Conservation (phyloP, 208 protist genomes). For the Trypanosoma brucei region DNA sequence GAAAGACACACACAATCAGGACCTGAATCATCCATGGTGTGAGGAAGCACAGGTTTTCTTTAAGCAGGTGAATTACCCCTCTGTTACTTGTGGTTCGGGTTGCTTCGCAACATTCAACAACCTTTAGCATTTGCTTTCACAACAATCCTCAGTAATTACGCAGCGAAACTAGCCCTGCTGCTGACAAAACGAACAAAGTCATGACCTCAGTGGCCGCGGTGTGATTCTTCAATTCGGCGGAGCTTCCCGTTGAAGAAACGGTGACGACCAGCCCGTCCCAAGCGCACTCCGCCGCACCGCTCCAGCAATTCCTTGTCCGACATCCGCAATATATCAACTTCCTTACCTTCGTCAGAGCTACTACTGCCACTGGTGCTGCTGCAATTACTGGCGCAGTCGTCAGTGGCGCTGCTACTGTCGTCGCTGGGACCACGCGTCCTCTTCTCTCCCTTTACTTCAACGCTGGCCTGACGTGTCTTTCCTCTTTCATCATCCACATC, state of each 20-base stretch:
- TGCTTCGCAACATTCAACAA: no score
- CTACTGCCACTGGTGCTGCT: conserved; percentile 16
- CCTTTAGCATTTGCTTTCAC: no score
- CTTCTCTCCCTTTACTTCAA: conserved; percentile 8
- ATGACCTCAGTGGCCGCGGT: conserved; percentile 9
- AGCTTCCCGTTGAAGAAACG: conserved; percentile 87
- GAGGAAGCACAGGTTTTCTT: no score
- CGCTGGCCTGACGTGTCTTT: neutral
- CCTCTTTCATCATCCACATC: neutral
- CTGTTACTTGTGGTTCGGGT: no score
- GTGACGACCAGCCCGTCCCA: conserved; percentile 78
- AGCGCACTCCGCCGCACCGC: conserved; percentile 74
- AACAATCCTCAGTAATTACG: no score
- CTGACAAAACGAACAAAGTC: no score
- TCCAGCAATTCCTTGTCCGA: conserved; percentile 65
- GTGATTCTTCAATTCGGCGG: conserved; percentile 48
- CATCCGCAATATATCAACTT: conserved; percentile 42
- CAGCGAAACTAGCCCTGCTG: no score
- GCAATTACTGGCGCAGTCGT: neutral
- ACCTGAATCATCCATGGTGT: no score
- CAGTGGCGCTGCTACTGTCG: no score
- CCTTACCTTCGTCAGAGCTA: conserved; percentile 7
- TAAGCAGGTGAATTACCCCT: no score
- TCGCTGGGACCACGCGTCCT: neutral
- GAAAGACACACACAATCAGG: no score